Conservation (phyloP, 1,139 yeast species). For the Saccharomyces hybrid region DNA sequence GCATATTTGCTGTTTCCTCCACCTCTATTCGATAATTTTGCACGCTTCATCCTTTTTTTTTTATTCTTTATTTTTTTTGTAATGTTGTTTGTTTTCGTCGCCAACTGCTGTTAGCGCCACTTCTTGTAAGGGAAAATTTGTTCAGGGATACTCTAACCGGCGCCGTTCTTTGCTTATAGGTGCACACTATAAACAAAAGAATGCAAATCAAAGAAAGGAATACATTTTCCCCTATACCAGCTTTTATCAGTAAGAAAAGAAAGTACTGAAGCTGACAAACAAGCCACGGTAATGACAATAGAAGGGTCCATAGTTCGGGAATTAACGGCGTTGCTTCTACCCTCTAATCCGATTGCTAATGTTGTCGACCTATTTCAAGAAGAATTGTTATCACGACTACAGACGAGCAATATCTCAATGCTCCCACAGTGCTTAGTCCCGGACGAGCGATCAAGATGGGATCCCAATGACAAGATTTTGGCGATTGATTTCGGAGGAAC, state of each 20-base stretch:
- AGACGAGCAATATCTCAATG: slow-evolving; percentile 20
- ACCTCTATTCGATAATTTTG: neutral
- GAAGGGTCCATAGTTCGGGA: slow-evolving; percentile 7
- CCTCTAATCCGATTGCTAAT: slow-evolving; percentile 9
- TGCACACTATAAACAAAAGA: neutral
- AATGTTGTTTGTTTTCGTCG: neutral
- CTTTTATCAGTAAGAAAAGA: neutral
- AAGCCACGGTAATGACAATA: neutral
- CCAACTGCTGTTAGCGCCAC: neutral
- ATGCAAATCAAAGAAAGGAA: neutral
- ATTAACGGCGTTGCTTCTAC: slow-evolving; percentile 9
- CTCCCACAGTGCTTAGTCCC: slow-evolving; percentile 10
- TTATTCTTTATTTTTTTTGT: neutral
- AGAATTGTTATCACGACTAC: slow-evolving; percentile 14
- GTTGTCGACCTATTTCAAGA: slow-evolving; percentile 10
- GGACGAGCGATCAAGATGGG: slow-evolving; percentile 1
- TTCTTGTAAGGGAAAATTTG: neutral
- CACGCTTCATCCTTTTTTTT: neutral
- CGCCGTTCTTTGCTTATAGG: neutral
- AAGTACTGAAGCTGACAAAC: neutral
- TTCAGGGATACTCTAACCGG: neutral
- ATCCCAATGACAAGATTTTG: slow-evolving; percentile 6
- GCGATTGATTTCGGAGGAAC: slow-evolving; percentile 30
- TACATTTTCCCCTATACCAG: neutral
- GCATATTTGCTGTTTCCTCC: neutral